Conservation (phyloP, 495 filamentous ascomycete genomes). For the Jackrogersella minutella region DNA sequence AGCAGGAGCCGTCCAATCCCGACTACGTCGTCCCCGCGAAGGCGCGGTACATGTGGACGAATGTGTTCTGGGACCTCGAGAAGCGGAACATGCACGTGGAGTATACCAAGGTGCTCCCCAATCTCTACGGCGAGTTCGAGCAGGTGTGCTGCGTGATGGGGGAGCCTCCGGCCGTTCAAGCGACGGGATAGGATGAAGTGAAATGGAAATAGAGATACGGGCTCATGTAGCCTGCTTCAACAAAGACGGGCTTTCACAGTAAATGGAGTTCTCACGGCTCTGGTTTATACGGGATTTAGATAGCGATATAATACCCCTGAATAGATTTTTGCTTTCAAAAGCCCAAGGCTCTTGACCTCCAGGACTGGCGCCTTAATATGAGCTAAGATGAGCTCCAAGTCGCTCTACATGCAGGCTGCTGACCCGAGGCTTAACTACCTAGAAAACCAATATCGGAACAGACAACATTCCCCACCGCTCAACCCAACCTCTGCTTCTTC, state of each 20-base stretch:
- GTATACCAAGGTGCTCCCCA: conserved; percentile 34
- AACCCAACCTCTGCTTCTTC: not conserved
- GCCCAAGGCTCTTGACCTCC: not conserved
- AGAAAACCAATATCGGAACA: no score
- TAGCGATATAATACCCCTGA: not conserved
- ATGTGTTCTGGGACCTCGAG: conserved; percentile 42
- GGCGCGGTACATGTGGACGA: conserved; percentile 36
- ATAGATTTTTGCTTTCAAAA: not conserved
- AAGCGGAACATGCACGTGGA: conserved; percentile 34
- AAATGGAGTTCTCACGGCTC: not conserved
- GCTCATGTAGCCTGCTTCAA: not conserved
- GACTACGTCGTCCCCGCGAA: conserved; percentile 2
- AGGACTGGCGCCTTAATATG: not conserved
- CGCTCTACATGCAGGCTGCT: no score
- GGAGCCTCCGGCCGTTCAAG: not conserved
- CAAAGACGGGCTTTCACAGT: not conserved
- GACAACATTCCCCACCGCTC: no score
- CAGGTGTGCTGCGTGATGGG: conserved; percentile 53
- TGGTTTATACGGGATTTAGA: not conserved
- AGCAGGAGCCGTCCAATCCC: conserved; percentile 6
- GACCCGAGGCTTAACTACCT: no score
- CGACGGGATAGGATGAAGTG: conserved; percentile 21
- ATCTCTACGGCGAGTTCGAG: conserved; percentile 46
- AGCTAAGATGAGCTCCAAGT: not conserved
- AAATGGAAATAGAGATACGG: not conserved